phyloP scores from a whole-genome alignment of 495 filamentous ascomycete species.

The Penicillium arizonense region DNA sequence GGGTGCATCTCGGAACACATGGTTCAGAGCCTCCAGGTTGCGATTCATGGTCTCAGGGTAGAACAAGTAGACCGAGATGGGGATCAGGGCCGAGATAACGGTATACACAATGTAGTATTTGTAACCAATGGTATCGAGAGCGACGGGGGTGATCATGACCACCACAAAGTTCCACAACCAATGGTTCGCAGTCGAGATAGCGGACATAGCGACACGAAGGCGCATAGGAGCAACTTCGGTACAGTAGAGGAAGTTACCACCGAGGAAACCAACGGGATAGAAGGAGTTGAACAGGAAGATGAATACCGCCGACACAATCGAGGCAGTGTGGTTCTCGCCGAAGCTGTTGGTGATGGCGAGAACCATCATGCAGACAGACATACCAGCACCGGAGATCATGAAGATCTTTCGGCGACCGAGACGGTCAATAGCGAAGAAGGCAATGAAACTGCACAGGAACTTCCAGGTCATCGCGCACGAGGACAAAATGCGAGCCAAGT shows the following conservation, averaged over 20 bases:
- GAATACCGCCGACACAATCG: constrained; percentile 41
- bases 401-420: constrained; percentile 48
- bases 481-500: constrained; percentile 21
- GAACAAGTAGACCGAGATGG: constrained; percentile 57
- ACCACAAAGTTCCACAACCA: constrained; percentile 50
- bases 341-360: constrained; percentile 42
- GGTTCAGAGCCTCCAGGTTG: constrained; percentile 21
- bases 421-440: constrained; percentile 46
- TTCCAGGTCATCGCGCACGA: constrained; percentile 44
- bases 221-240: constrained; percentile 52
- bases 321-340: constrained; percentile 32
- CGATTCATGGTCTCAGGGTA: constrained; percentile 53
- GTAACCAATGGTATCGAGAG: constrained; percentile 50
- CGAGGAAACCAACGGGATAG: constrained; percentile 55
- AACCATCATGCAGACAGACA: constrained; percentile 36
- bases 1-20: constrained; percentile 18
- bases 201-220: constrained; percentile 51
- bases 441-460: constrained; percentile 39
- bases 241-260: constrained; percentile 54
- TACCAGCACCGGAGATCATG: constrained; percentile 45
- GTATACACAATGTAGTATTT: constrained; percentile 58
- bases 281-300: constrained; percentile 57
- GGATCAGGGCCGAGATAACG: constrained; percentile 26
- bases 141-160: constrained; percentile 55
- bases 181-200: constrained; percentile 49